Evolutionary conservation across 768 basidiomycete species (phyloP).

Genomic region (Neoboletus subvelutipes): DNA sequence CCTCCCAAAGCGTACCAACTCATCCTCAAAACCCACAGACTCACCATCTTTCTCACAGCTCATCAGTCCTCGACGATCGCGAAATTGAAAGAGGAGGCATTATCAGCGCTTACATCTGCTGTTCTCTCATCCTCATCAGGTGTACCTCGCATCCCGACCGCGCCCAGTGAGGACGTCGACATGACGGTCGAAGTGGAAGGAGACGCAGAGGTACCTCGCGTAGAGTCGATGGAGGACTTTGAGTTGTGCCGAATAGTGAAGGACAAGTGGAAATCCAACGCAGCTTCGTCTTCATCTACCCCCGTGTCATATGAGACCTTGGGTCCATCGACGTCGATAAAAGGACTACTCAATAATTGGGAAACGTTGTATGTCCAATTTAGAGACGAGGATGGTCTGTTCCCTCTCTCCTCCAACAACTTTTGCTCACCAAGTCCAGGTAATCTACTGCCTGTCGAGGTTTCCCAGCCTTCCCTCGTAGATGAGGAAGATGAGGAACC

Average conservation of each 20-base stretch:
- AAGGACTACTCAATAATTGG: conserved; percentile 58
- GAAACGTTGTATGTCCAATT: conserved; percentile 70
- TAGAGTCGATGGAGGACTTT: conserved; percentile 48
- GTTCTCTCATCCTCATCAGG: conserved; percentile 35
- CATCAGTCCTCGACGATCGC: conserved; percentile 54
- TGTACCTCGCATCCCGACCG: conserved; percentile 33
- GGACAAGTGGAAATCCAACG: conserved; percentile 49
- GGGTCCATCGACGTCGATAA: conserved; percentile 42
- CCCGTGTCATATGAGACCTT: conserved; percentile 49
- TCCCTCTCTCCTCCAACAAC: background rate
- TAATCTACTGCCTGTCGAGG: conserved; percentile 56
- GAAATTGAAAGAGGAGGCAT: conserved; percentile 59
- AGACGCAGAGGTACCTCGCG: conserved; percentile 32
- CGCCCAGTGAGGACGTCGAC: conserved; percentile 27
- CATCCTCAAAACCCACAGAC: conserved; percentile 70
- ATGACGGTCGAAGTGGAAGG: conserved; percentile 16
- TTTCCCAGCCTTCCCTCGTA: conserved; percentile 53
- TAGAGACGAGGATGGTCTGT: conserved; percentile 54
- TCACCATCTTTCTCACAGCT: conserved; percentile 61
- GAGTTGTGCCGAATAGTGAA: conserved; percentile 59
- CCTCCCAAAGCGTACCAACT: conserved; percentile 66
- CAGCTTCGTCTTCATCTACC: conserved; percentile 13
- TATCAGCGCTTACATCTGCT: conserved; percentile 57
- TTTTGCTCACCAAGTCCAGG: conserved; percentile 38
- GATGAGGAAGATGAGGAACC: conserved; percentile 60